A percentile compares a stretch with the other conserved stretches of the same genome.
These are phyloP conservation scores for Combretum micranthum DNA, from an alignment of 345 rosid genomes.

Conservation along the genomic window DNA sequence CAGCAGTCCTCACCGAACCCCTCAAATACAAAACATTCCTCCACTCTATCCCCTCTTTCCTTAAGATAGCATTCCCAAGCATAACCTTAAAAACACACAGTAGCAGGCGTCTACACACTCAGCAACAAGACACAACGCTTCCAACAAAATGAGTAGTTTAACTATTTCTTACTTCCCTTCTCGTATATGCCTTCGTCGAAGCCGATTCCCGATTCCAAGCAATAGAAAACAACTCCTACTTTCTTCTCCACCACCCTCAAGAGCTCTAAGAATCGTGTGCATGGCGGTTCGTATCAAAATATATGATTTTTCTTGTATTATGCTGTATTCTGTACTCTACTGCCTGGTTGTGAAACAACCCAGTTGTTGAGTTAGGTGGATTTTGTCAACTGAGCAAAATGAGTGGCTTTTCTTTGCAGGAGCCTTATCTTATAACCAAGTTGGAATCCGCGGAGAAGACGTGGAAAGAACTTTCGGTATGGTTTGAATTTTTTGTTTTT, in stretches of 20 bases:
- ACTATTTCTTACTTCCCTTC: constrained; percentile 33
- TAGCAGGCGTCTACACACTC: no score
- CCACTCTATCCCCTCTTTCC: no score
- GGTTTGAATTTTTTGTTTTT: constrained; percentile 5
- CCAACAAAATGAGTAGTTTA: constrained; percentile 28
- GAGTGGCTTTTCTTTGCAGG: constrained; percentile 36
- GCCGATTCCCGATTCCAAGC: constrained; percentile 11
- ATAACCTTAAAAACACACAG: no score
- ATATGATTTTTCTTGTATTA: no score
- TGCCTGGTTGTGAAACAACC: no score
- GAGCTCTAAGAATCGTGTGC: constrained; percentile 56
- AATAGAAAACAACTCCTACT: constrained; percentile 16
- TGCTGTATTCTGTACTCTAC: no score
- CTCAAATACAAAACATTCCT: no score
- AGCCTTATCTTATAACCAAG: constrained; percentile 67
- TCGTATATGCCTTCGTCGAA: constrained; percentile 24
- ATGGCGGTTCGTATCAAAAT: constrained; percentile 56
- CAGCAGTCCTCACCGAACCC: no score
- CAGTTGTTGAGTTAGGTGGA: no score
- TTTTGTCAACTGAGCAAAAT: no score
- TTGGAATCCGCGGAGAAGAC: constrained; percentile 94
- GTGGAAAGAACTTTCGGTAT: constrained; percentile 88
- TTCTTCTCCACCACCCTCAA: constrained; percentile 19
- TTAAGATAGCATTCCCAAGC: no score
- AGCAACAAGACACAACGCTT: no score